A percentile compares a stretch with the other conserved stretches of the same genome.
phyloP scores from a whole-genome alignment of 2,329 filamentous ascomycete genomes.

The Alternaria sp. region DNA sequence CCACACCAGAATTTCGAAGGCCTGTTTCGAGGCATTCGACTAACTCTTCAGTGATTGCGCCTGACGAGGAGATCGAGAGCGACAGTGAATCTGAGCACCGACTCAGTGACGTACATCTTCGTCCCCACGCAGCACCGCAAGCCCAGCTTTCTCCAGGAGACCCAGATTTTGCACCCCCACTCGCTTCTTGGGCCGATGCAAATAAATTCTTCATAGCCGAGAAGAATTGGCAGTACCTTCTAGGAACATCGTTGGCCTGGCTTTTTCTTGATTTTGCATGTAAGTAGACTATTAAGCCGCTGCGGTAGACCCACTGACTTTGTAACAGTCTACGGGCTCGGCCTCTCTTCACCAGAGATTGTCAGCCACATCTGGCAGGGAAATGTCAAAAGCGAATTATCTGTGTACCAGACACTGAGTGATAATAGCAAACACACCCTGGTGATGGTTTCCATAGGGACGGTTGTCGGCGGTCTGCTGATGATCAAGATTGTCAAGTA shows the following conservation, averaged over 20 bases:
- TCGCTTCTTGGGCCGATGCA: slow-evolving; percentile 45
- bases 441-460: slow-evolving; percentile 48
- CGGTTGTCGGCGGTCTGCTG: slow-evolving; percentile 39
- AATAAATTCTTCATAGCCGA: slow-evolving; percentile 47
- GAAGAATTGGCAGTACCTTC: slow-evolving; percentile 50
- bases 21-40: slow-evolving; percentile 27
- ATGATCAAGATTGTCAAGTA: slow-evolving; percentile 50
- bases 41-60: slow-evolving; percentile 38
- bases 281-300: slow-evolving; percentile 10
- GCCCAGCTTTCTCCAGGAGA: slow-evolving; percentile 36
- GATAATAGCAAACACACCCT: slow-evolving; percentile 45
- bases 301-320: slow-evolving; percentile 1
- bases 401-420: slow-evolving; percentile 37
- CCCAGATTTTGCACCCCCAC: slow-evolving; percentile 59
- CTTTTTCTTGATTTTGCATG: slow-evolving; percentile 50
- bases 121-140: slow-evolving; percentile 3
- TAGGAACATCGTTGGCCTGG: slow-evolving; percentile 50
- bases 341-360: slow-evolving; percentile 49
- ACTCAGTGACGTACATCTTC: slow-evolving; percentile 21
- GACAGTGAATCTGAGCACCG: slow-evolving; percentile 38
- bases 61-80: slow-evolving; percentile 36
- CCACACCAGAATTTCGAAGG: slow-evolving; percentile 3
- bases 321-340: slow-evolving; percentile 43
- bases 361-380: slow-evolving; percentile 47
- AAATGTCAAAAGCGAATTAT: slow-evolving; percentile 13